Evolutionary conservation across 768 basidiomycete species (phyloP).

Genomic region (Daedaleopsis nitida): DNA sequence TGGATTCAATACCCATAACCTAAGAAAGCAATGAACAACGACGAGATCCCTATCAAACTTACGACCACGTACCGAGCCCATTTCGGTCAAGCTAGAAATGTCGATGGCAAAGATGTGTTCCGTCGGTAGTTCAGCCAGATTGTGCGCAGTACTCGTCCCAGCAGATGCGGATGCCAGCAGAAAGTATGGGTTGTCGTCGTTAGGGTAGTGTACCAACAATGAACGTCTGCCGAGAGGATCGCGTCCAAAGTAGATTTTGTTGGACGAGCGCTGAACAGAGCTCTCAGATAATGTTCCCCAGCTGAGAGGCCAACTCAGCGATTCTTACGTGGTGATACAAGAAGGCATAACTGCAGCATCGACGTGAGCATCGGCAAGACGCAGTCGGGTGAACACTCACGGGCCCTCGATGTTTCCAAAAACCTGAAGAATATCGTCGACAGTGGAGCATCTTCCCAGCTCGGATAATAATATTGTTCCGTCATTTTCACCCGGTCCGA

Average conservation of each 20-base stretch:
- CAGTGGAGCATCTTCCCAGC: constrained; percentile 26
- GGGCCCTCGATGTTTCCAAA: constrained; percentile 78
- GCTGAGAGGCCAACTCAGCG: not conserved
- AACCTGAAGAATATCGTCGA: constrained; percentile 48
- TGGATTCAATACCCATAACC: no score
- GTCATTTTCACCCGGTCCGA: constrained; percentile 68
- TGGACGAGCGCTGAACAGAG: constrained; percentile 40
- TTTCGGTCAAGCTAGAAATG: constrained; percentile 30
- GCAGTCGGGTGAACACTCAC: constrained; percentile 46
- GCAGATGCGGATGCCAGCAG: constrained; percentile 68
- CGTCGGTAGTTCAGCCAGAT: constrained; percentile 65
- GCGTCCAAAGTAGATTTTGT: constrained; percentile 67
- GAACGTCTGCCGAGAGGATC: constrained; percentile 89
- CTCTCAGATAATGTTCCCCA: not conserved
- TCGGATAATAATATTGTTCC: constrained; percentile 53
- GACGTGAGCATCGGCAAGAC: not conserved
- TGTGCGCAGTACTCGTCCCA: constrained; percentile 46
- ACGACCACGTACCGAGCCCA: constrained; percentile 27
- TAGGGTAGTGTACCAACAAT: constrained; percentile 70
- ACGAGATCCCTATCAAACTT: not conserved
- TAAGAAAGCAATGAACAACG: not conserved
- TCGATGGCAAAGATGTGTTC: constrained; percentile 58
- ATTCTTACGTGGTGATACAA: constrained; percentile 70
- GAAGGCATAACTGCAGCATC: constrained; percentile 68
- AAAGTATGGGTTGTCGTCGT: constrained; percentile 48